Evolutionary conservation across 176 grass and related monocot species (phyloP).

Genomic region (Bolboschoenus planiculmis): DNA sequence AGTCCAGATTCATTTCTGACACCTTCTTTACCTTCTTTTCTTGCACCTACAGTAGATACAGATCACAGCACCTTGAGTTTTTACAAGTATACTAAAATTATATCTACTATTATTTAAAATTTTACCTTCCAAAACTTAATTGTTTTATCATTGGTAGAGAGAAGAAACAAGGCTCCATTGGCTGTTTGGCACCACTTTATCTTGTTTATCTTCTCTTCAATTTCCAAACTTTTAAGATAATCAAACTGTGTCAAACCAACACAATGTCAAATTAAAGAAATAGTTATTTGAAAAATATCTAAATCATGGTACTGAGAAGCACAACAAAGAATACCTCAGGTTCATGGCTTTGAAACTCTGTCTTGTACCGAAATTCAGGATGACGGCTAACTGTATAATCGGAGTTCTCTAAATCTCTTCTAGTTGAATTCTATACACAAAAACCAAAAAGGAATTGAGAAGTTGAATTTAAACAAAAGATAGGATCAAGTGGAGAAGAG

Average conservation of each 20-base stretch:
- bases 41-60: slow-evolving; percentile 57
- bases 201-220: slow-evolving; percentile 99
- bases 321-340: slow-evolving; percentile 66
- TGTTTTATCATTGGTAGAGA: slow-evolving; percentile 98
- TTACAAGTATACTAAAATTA: background rate
- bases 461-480: slow-evolving; percentile 17
- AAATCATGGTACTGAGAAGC: background rate
- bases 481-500: background rate
- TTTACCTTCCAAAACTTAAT: slow-evolving; percentile 99
- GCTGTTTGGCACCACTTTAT: slow-evolving; percentile 86
- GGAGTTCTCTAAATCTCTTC: slow-evolving; percentile 74
- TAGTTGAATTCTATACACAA: slow-evolving; percentile 39
- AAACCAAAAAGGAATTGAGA: slow-evolving; percentile 18
- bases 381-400: slow-evolving; percentile 71
- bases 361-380: slow-evolving; percentile 93
- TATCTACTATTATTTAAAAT: background rate
- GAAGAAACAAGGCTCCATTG: slow-evolving; percentile 67
- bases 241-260: slow-evolving; percentile 64
- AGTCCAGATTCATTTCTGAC: slow-evolving; percentile 63
- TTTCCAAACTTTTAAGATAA: slow-evolving; percentile 99
- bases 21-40: slow-evolving; percentile 97
- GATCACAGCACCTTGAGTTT: background rate
- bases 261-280: slow-evolving; percentile 30
- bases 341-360: slow-evolving; percentile 99
- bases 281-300: slow-evolving; percentile 12